Evolutionary conservation across 768 basidiomycete species (phyloP).

Genomic region (Hortiboletus flavorubellus): DNA sequence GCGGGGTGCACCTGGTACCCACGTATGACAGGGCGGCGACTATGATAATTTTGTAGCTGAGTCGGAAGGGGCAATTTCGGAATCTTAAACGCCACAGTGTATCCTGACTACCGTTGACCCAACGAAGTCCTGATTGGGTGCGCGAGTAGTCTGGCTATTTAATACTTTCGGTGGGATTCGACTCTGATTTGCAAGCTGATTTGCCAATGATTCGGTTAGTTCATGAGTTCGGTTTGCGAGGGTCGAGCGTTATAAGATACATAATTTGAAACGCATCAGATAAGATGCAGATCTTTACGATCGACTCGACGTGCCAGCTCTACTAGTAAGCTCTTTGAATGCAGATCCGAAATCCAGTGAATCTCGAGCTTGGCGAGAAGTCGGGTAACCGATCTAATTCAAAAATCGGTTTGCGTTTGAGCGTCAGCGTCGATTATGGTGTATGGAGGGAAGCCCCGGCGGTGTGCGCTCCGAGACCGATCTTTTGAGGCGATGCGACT

Average conservation of each 20-base stretch:
- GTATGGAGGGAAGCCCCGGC: no score
- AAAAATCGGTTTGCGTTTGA: not conserved
- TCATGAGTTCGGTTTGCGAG: not conserved
- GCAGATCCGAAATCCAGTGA: not conserved
- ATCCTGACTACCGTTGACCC: not conserved
- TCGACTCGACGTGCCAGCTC: not conserved
- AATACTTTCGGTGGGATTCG: not conserved
- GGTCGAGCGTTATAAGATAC: not conserved
- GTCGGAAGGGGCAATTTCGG: not conserved
- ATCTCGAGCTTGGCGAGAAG: not conserved
- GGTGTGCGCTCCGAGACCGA: not conserved
- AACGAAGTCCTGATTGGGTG: not conserved
- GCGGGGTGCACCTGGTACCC: conserved; percentile 1
- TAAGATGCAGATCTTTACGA: not conserved
- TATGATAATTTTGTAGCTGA: no score
- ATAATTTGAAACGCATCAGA: not conserved
- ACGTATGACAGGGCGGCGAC: not conserved
- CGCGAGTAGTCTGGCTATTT: not conserved
- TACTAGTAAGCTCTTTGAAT: not conserved
- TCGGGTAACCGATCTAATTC: not conserved
- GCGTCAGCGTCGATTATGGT: not conserved
- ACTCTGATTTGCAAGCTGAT: not conserved
- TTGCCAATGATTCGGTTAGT: no score
- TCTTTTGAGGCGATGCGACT: not conserved
- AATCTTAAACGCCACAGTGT: not conserved